These are phyloP conservation scores for Boletus coccyginus DNA, from an alignment of 768 basidiomycete species.

Conservation along the genomic window DNA sequence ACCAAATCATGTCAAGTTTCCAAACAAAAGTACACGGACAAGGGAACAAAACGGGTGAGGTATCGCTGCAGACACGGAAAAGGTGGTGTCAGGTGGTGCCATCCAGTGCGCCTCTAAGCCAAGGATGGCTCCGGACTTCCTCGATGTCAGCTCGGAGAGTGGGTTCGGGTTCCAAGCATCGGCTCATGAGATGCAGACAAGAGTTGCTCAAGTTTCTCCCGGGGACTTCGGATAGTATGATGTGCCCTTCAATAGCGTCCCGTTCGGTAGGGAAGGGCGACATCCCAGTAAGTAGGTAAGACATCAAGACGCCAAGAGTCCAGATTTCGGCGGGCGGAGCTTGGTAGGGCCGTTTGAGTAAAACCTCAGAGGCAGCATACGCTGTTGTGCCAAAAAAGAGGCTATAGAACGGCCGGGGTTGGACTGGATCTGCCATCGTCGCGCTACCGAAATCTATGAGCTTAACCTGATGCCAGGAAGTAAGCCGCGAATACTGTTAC, in stretches of 20 bases:
- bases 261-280: constrained; percentile 90
- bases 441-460: constrained; percentile 96
- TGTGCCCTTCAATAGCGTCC: constrained; percentile 68
- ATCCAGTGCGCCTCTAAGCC: constrained; percentile 49
- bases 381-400: constrained; percentile 93
- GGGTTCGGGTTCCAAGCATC: constrained; percentile 85
- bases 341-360: constrained; percentile 83
- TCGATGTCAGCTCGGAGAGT: constrained; percentile 74
- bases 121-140: constrained; percentile 81
- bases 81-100: not conserved
- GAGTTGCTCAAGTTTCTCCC: constrained; percentile 40
- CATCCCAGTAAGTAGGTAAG: constrained; percentile 88
- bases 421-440: constrained; percentile 61
- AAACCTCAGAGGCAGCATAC: constrained; percentile 93
- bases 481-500: constrained; percentile 9
- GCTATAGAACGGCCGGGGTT: constrained; percentile 64
- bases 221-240: constrained; percentile 46
- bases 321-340: constrained; percentile 95
- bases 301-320: constrained; percentile 93
- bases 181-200: constrained; percentile 62
- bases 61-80: constrained; percentile 6
- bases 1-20: constrained; percentile 7
- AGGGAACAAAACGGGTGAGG: constrained; percentile 1
- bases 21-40: not conserved
- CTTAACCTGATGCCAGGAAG: constrained; percentile 60